Percentiles rank a stretch among this genome's conserved stretches.
Conservation (phyloP, 2,329 filamentous ascomycete genomes). For the Verticillium klebahnii region DNA sequence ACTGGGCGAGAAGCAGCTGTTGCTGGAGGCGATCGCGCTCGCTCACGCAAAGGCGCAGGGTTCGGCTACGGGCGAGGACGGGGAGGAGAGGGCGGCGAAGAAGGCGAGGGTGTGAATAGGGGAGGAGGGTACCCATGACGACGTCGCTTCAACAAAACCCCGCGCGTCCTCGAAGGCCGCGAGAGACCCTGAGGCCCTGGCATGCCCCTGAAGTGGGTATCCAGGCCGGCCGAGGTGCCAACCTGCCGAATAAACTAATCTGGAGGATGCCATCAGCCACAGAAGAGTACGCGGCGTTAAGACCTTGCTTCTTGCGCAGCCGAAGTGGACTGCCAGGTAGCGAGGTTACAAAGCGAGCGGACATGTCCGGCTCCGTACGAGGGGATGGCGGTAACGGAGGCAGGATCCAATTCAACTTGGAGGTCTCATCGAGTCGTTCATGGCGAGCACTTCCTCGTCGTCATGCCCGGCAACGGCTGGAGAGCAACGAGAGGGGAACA, state of each 20-base stretch:
- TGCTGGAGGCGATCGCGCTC: constrained; percentile 46
- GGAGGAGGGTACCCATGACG: constrained; percentile 14
- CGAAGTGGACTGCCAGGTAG: not conserved
- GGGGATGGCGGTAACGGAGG: not conserved
- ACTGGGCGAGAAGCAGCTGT: constrained; percentile 66
- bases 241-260: too few species aligned
- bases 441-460: not conserved
- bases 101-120: constrained; percentile 14
- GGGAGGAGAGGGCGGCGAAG: constrained; percentile 24
- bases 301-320: not conserved
- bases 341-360: not conserved
- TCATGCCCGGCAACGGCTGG: not conserved
- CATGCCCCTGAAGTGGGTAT: too few species aligned
- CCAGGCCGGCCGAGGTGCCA: too few species aligned
- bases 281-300: not conserved
- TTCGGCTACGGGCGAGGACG: constrained; percentile 12
- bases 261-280: too few species aligned
- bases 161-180: not conserved
- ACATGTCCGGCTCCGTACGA: not conserved
- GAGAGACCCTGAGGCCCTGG: too few species aligned
- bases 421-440: not conserved
- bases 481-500: not conserved
- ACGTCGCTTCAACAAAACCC: not conserved
- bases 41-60: constrained; percentile 20
- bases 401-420: not conserved